Evolutionary conservation across 1,284 basidiomycete species (phyloP).

Genomic region (Ustilago bromivora): DNA sequence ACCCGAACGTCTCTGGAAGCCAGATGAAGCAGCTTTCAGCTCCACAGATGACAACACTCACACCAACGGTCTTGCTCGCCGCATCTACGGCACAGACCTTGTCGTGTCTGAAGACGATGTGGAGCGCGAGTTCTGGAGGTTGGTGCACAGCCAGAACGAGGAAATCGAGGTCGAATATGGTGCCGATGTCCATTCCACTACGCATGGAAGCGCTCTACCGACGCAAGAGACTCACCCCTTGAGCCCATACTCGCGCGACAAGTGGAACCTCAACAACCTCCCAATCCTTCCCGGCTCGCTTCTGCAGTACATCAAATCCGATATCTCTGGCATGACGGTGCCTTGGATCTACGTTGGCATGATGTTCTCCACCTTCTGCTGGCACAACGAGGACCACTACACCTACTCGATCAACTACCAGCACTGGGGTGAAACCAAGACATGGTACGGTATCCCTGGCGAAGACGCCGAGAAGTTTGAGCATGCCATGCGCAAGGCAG

Average conservation of each 20-base stretch:
- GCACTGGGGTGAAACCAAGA: conserved; percentile 99
- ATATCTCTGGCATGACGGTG: conserved; percentile 99
- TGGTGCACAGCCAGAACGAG: conserved; percentile 88
- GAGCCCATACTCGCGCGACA: conserved; percentile 86
- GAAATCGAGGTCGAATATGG: conserved; percentile 99
- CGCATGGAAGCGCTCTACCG: conserved; percentile 96
- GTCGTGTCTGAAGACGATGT: conserved; percentile 86
- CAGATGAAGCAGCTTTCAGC: conserved; percentile 9
- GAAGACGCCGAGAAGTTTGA: conserved; percentile 95
- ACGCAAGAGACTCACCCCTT: conserved; percentile 91
- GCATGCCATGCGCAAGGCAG: conserved; percentile 91
- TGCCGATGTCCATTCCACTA: conserved; percentile 96
- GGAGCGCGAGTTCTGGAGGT: conserved; percentile 95
- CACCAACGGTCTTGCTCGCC: conserved; percentile 52
- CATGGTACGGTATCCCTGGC: conserved; percentile 98
- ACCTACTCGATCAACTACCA: conserved; percentile 80
- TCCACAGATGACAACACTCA: not conserved
- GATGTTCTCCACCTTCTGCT: conserved; percentile 99
- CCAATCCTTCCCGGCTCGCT: conserved; percentile 89
- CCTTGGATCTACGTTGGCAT: conserved; percentile 99
- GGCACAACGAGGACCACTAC: conserved; percentile 99
- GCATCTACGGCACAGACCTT: conserved; percentile 70
- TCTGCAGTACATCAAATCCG: conserved; percentile 91
- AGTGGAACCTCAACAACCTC: conserved; percentile 98
- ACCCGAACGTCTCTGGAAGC: conserved; percentile 45